Percentiles rank a stretch among this genome's conserved stretches.
phyloP scores from a whole-genome alignment of 2,329 filamentous ascomycete species.

The Chaetothyriales sp. region DNA sequence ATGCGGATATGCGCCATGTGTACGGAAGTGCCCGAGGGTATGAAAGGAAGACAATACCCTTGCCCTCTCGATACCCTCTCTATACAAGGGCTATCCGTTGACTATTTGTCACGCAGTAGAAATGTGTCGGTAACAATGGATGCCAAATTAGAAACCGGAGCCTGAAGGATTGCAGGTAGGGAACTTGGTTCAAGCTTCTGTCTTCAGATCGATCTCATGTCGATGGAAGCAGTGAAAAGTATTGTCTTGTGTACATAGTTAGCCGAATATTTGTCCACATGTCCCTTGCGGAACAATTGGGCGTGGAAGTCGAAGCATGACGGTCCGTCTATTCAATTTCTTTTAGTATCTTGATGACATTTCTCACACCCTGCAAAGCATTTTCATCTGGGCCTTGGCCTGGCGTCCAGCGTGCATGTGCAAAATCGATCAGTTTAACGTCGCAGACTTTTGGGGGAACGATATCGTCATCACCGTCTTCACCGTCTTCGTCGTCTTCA shows the following conservation, averaged over 20 bases:
- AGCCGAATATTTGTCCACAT: neutral
- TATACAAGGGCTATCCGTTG: too few relatives aligned
- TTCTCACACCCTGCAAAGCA: conserved; percentile 58
- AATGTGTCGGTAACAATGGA: too few relatives aligned
- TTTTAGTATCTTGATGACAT: conserved; percentile 56
- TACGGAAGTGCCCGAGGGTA: too few relatives aligned
- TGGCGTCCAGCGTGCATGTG: conserved; percentile 73
- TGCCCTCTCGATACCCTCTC: too few relatives aligned
- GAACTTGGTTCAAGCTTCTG: too few relatives aligned
- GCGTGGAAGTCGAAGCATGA: neutral
- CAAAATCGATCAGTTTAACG: conserved; percentile 91
- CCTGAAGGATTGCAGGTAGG: too few relatives aligned
- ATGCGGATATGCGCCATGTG: too few relatives aligned
- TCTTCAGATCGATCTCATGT: too few relatives aligned
- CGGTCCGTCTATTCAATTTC: conserved; percentile 23
- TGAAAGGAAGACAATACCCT: too few relatives aligned
- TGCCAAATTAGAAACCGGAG: too few relatives aligned
- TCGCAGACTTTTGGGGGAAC: conserved; percentile 54
- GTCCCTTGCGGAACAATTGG: neutral
- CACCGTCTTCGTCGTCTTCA: conserved; percentile 37
- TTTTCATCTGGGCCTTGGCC: conserved; percentile 82
- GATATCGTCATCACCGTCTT: conserved; percentile 44
- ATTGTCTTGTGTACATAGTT: neutral
- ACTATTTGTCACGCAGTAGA: too few relatives aligned
- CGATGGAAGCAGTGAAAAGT: neutral